Conservation (phyloP, 768 basidiomycete genomes). For the Auricularia sp. region DNA sequence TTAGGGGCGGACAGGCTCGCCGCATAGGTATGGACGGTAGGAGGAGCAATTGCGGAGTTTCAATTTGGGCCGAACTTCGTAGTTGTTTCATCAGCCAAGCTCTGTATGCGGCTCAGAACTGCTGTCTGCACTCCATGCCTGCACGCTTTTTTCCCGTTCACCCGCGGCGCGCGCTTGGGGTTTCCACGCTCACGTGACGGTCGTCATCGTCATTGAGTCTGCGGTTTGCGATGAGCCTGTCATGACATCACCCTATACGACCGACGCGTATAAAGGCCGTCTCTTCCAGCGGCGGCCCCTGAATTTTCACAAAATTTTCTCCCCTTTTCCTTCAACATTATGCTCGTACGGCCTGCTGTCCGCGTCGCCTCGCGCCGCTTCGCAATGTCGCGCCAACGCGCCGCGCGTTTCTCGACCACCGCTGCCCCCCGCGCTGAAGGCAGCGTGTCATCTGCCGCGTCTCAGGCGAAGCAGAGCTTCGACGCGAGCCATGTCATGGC, state of each 20-base stretch:
- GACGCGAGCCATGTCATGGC: slow-evolving; percentile 17
- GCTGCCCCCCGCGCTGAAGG: background rate
- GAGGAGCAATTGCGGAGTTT: too few relatives aligned
- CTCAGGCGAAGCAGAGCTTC: background rate
- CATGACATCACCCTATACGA: background rate
- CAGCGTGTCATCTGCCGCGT: background rate
- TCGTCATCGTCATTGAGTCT: background rate
- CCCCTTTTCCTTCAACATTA: background rate
- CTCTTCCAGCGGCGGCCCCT: too few relatives aligned
- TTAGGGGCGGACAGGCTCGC: too few relatives aligned
- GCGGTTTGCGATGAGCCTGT: background rate
- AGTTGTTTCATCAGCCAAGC: too few relatives aligned
- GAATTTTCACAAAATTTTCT: too few relatives aligned
- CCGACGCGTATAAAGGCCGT: background rate
- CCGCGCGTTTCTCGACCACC: background rate
- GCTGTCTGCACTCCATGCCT: too few relatives aligned
- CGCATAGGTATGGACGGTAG: too few relatives aligned
- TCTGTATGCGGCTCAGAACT: too few relatives aligned
- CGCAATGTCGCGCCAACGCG: background rate
- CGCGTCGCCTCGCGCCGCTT: background rate
- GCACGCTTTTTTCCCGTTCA: too few relatives aligned
- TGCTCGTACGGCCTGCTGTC: background rate
- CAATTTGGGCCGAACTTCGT: too few relatives aligned
- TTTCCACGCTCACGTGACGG: background rate
- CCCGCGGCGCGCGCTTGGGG: too few relatives aligned